Percentiles rank a stretch among this genome's conserved stretches.
These are phyloP conservation scores for Nakataea oryzae DNA, from an alignment of 2,329 filamentous ascomycete genomes.

Conservation along the genomic window DNA sequence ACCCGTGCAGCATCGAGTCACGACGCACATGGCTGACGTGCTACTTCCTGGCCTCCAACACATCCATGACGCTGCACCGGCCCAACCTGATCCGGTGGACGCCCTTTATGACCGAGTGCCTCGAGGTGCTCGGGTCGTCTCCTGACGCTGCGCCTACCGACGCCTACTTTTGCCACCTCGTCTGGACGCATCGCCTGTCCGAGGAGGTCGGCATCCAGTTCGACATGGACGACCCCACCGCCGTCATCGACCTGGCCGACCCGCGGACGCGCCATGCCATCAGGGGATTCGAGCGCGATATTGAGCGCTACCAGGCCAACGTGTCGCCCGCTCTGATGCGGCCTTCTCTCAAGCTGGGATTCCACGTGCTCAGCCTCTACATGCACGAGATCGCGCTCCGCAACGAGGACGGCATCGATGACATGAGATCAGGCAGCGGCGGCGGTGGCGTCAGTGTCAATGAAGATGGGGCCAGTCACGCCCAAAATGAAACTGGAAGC, in stretches of 20 bases:
- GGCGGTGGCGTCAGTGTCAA: constrained; percentile 21
- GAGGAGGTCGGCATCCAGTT: constrained; percentile 62
- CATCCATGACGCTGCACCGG: constrained; percentile 50
- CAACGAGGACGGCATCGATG: constrained; percentile 28
- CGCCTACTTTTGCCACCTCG: constrained; percentile 45
- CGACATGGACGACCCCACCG: constrained; percentile 51
- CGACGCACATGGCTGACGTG: constrained; percentile 48
- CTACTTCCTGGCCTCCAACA: constrained; percentile 48
- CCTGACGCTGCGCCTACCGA: constrained; percentile 47
- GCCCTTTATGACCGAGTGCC: constrained; percentile 48
- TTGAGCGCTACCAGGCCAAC: constrained; percentile 48
- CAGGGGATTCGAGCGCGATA: constrained; percentile 52
- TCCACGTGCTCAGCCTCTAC: constrained; percentile 58
- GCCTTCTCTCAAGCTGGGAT: constrained; percentile 50
- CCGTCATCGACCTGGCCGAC: constrained; percentile 46
- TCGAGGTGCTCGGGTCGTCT: constrained; percentile 42
- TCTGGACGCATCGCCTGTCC: constrained; percentile 50
- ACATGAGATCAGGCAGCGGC: neutral
- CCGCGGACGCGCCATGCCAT: constrained; percentile 54
- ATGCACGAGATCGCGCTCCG: constrained; percentile 70
- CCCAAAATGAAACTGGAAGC: neutral
- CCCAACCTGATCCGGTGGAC: constrained; percentile 51
- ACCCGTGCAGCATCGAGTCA: constrained; percentile 43
- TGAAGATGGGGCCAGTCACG: constrained; percentile 30
- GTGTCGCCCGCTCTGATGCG: constrained; percentile 41